Evolutionary conservation across 805 yeast species (phyloP).

Genomic region (Myxozyma sirexii): DNA sequence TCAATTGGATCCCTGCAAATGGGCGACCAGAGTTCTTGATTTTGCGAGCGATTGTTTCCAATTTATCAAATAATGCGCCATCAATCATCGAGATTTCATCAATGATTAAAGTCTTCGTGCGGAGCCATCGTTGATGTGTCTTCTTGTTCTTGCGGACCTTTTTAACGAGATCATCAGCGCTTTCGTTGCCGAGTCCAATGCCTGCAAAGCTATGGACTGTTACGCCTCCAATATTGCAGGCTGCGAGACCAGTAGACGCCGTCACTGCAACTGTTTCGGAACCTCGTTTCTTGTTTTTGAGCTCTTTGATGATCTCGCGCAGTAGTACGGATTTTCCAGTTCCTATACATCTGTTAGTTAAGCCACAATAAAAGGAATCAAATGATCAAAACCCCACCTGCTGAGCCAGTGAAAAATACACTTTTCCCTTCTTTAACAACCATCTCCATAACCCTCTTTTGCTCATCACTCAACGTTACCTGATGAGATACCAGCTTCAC

Average conservation of each 20-base stretch:
- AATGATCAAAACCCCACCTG: conserved; percentile 54
- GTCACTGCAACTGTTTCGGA: conserved; percentile 72
- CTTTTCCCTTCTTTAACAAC: conserved; percentile 62
- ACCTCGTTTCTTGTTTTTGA: conserved; percentile 48
- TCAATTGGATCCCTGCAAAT: conserved; percentile 91
- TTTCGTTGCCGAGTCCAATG: conserved; percentile 72
- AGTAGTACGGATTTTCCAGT: conserved; percentile 95
- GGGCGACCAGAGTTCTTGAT: conserved; percentile 60
- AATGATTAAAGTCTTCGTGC: conserved; percentile 69
- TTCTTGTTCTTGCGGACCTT: conserved; percentile 53
- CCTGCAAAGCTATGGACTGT: conserved; percentile 87
- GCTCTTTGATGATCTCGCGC: conserved; percentile 60
- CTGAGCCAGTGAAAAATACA: conserved; percentile 93
- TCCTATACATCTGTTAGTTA: no score
- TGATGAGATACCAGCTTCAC: conserved; percentile 24
- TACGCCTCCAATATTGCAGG: conserved; percentile 87
- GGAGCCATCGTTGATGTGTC: conserved; percentile 61
- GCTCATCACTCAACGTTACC: conserved; percentile 50
- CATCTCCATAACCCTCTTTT: conserved; percentile 59
- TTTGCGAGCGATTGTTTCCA: conserved; percentile 67
- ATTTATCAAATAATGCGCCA: conserved; percentile 71
- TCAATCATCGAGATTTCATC: conserved; percentile 97
- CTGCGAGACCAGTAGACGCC: conserved; percentile 96
- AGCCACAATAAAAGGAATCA: not conserved
- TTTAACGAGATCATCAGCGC: conserved; percentile 50